Base-by-base conservation (phyloP, 2,329 filamentous ascomycete genomes). In the Trichoderma hamatum region DNA sequence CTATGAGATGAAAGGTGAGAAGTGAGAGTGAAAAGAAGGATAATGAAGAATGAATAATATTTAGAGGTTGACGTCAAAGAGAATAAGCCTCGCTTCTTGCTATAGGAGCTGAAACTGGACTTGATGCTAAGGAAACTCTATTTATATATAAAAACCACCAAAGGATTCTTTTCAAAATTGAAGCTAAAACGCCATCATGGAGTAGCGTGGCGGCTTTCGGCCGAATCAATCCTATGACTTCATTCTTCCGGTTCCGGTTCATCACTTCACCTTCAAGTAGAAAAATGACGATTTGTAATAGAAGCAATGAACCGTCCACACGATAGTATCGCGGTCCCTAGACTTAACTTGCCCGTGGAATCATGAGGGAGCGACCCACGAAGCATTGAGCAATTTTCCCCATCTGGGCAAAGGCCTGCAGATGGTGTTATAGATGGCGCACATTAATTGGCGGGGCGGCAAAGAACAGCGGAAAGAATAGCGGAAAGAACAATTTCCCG, bases 301-400 rank as follows among this genome's bases (percentile, higher is more conserved):
- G 1, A 5, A 13, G 26, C 32, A 39, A 24, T 19, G 16, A 54
- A 3, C 14, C 21, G 5, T 39, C 21, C 16, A n/a, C 36, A 21
- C 26, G 36, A 39, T 46, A 19, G 10, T 11, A 49, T 21, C 10
- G 26, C 24, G 21, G 6, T n/a, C 36, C 28, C 13, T 10, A n/a
- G 21, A 30, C 28, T 26, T 19, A 46, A 7, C 21, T 16, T 43
- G 26, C 80, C 10, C 13, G 2, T 21, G 21, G 46, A 24, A 24
- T 21, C 3, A 49, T 24, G 0, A 24, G 46, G 21, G 10, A 19
- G 19, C 13, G 46, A 13, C 46, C 46, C 21, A 49, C 21, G 46
- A 49, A 5, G 13, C n/a, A 49, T 49, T 9, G 9, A 49, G 46
- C 21, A 24, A n/a, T 11, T 49, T 49, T 49, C 46, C 46, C 5